Percentiles rank a stretch among this genome's conserved stretches.
These are phyloP conservation scores for Suzukiozyma palmioleophila DNA, from an alignment of 1,139 yeast species.

Conservation along the genomic window DNA sequence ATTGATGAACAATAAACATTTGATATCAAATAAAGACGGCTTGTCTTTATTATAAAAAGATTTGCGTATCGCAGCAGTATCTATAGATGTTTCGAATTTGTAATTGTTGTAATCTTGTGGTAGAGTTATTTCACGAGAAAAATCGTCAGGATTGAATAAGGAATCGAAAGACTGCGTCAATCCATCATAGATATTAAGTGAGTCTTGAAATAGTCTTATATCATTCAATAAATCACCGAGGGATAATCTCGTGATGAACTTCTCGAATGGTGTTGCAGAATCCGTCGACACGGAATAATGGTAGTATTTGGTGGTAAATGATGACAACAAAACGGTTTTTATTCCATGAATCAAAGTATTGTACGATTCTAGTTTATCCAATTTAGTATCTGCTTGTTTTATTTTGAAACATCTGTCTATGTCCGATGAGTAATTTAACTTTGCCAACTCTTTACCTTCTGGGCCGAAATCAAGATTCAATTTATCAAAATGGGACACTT, in stretches of 20 bases:
- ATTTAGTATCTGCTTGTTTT: conserved; percentile 31
- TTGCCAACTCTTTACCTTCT: conserved; percentile 34
- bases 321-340: conserved; percentile 49
- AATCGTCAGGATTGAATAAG: conserved; percentile 14
- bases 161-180: conserved; percentile 20
- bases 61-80: conserved; percentile 1
- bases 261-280: conserved; percentile 7
- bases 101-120: conserved; percentile 13
- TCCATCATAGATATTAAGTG: conserved; percentile 46
- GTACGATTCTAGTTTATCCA: conserved; percentile 47
- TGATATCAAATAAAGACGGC: conserved; percentile 21
- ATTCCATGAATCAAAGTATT: conserved; percentile 39
- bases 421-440: conserved; percentile 9
- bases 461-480: conserved; percentile 59
- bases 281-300: conserved; percentile 28
- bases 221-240: conserved; percentile 36
- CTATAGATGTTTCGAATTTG: conserved; percentile 15
- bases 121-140: conserved; percentile 7
- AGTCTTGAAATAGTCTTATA: conserved; percentile 55
- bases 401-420: conserved; percentile 38
- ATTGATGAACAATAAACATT: conserved; percentile 24
- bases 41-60: conserved; percentile 1
- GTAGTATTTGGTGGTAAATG: conserved; percentile 51
- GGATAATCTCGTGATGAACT: conserved; percentile 15
- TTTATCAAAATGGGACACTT: conserved; percentile 61